These are phyloP conservation scores for Linnemannia exigua DNA, from an alignment of 192 early-diverging fungal genomes.

Conservation along the genomic window DNA sequence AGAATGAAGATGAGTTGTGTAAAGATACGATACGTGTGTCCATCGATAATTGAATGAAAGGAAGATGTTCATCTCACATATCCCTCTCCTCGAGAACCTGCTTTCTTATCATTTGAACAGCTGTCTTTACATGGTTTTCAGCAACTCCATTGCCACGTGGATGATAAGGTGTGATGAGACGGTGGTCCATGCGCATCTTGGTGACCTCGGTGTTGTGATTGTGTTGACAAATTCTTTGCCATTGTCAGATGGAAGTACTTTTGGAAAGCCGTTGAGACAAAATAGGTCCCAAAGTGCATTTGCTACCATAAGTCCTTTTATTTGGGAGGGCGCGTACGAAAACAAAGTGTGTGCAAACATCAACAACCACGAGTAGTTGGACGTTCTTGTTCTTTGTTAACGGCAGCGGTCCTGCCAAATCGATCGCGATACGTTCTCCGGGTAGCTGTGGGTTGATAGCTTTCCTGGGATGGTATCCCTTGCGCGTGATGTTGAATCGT, in stretches of 20 bases:
- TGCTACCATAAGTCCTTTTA: slow-evolving; percentile 15
- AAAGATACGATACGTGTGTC: too few relatives aligned
- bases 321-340: slow-evolving; percentile 16
- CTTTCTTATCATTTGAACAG: slow-evolving; percentile 14
- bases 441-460: not conserved
- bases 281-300: not conserved
- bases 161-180: slow-evolving; percentile 55
- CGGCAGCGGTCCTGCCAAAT: slow-evolving; percentile 34
- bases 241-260: slow-evolving; percentile 42
- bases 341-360: slow-evolving; percentile 38
- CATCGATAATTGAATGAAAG: too few relatives aligned
- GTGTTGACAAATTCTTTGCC: slow-evolving; percentile 61
- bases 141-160: slow-evolving; percentile 60
- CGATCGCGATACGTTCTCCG: slow-evolving; percentile 26
- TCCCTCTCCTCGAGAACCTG: too few relatives aligned
- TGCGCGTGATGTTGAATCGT: not conserved
- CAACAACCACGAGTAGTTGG: slow-evolving; percentile 22
- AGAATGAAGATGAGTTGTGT: too few relatives aligned
- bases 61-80: too few relatives aligned
- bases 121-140: slow-evolving; percentile 49
- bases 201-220: slow-evolving; percentile 9
- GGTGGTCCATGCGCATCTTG: slow-evolving; percentile 27
- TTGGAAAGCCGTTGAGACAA: slow-evolving; percentile 21
- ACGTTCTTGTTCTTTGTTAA: not conserved
- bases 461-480: not conserved